These are phyloP conservation scores for Skeletonema marinoi DNA, from an alignment of 108 stramenopile species.

Conservation along the genomic window DNA sequence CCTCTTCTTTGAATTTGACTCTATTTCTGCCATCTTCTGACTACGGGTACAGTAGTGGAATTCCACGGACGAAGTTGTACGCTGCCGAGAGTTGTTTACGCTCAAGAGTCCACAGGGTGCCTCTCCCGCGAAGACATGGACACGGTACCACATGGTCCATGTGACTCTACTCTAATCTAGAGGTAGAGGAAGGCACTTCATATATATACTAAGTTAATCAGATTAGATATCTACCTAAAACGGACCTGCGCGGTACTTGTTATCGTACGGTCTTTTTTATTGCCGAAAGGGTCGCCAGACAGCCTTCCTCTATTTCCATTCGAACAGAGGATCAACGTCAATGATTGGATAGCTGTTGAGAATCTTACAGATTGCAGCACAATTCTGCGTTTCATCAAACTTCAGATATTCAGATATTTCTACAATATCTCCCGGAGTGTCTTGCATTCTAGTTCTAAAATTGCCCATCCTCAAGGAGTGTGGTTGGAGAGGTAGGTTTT, in stretches of 20 bases:
- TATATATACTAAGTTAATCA: too few species aligned
- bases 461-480: background rate
- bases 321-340: background rate
- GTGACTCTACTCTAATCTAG: background rate
- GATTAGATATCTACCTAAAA: too few species aligned
- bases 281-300: too few species aligned
- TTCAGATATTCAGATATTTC: background rate
- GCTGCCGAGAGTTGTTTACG: background rate
- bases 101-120: background rate
- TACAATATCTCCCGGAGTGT: background rate
- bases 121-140: background rate
- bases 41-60: background rate
- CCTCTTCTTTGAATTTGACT: too few species aligned
- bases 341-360: background rate
- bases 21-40: too few species aligned
- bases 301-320: too few species aligned
- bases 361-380: background rate
- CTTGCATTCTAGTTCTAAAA: too few species aligned
- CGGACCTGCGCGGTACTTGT: too few species aligned
- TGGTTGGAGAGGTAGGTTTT: conserved; percentile 21
- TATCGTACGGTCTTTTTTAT: too few species aligned
- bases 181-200: background rate
- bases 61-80: background rate
- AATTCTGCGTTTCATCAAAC: background rate
- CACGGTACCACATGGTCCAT: background rate